Conservation (phyloP, 495 filamentous ascomycete species). For the Neurospora africana region DNA sequence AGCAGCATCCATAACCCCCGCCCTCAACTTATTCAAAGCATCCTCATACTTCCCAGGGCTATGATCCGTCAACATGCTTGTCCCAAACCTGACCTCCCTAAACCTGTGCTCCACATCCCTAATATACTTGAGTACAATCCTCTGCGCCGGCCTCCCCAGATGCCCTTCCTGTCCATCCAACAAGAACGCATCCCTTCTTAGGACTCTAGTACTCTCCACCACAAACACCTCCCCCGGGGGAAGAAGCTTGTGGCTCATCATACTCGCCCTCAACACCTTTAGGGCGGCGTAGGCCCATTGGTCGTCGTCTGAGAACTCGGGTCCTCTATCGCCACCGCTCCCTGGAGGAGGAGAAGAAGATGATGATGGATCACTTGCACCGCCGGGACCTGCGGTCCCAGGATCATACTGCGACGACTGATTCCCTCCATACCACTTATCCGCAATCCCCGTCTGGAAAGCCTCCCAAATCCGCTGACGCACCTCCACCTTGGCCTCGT, state of each 20-base stretch:
- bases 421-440: constrained; percentile 33
- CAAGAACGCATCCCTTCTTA: constrained; percentile 48
- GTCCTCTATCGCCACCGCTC: background rate
- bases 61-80: constrained; percentile 66
- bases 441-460: constrained; percentile 36
- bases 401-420: constrained; percentile 2
- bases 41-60: constrained; percentile 66
- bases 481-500: constrained; percentile 54
- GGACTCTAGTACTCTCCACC: constrained; percentile 51
- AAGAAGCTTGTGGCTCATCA: constrained; percentile 59
- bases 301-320: constrained; percentile 42
- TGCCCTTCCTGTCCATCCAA: constrained; percentile 23
- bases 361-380: background rate
- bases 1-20: constrained; percentile 19
- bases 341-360: background rate
- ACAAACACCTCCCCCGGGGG: constrained; percentile 71
- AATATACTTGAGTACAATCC: constrained; percentile 56
- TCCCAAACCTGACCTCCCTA: constrained; percentile 59
- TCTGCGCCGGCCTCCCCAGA: constrained; percentile 51
- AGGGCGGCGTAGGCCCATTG: constrained; percentile 63
- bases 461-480: constrained; percentile 54
- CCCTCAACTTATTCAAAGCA: constrained; percentile 28
- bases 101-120: constrained; percentile 57
- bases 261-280: constrained; percentile 52
- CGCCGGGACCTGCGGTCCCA: background rate